phyloP scores from a whole-genome alignment of 1,139 yeast species.

The Meyerozyma athensensis region DNA sequence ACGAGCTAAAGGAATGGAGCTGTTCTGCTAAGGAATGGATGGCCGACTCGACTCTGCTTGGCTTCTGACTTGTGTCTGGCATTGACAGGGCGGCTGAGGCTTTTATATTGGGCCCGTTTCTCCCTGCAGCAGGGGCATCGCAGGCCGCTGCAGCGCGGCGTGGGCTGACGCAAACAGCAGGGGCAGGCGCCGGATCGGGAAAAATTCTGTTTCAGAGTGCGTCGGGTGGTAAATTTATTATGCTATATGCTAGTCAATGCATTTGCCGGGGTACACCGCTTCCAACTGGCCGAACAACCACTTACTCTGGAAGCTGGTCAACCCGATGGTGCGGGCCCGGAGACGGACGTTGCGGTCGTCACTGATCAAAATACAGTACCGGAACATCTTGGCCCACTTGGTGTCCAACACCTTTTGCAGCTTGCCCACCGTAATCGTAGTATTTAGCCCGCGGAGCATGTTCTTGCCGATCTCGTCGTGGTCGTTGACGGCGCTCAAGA shows the following conservation, averaged over 20 bases:
- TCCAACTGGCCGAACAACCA: slow-evolving; percentile 58
- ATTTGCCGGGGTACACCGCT: slow-evolving; percentile 30
- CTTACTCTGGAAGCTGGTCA: slow-evolving; percentile 53
- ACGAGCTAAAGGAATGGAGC: no score
- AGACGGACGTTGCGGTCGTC: slow-evolving; percentile 72
- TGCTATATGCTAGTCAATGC: slow-evolving; percentile 32
- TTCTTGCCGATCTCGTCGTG: slow-evolving; percentile 43
- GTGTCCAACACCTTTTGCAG: slow-evolving; percentile 21
- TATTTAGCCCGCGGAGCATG: slow-evolving; percentile 33
- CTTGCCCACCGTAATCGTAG: slow-evolving; percentile 14
- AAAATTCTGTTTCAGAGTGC: neutral
- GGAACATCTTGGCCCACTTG: slow-evolving; percentile 37
- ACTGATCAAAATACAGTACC: slow-evolving; percentile 60
- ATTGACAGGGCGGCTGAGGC: no score
- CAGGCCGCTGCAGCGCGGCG: slow-evolving; percentile 2
- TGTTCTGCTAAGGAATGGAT: no score
- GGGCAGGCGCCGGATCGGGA: neutral
- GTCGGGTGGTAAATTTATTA: neutral
- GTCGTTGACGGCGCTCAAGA: slow-evolving; percentile 46
- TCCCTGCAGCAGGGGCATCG: neutral
- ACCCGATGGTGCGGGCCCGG: slow-evolving; percentile 57
- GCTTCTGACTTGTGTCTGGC: no score
- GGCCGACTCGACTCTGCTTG: no score
- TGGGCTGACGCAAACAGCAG: neutral
- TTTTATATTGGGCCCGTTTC: neutral